These are phyloP conservation scores for Saccharomyces hybrid DNA, from an alignment of 1,139 yeast species.

Conservation along the genomic window DNA sequence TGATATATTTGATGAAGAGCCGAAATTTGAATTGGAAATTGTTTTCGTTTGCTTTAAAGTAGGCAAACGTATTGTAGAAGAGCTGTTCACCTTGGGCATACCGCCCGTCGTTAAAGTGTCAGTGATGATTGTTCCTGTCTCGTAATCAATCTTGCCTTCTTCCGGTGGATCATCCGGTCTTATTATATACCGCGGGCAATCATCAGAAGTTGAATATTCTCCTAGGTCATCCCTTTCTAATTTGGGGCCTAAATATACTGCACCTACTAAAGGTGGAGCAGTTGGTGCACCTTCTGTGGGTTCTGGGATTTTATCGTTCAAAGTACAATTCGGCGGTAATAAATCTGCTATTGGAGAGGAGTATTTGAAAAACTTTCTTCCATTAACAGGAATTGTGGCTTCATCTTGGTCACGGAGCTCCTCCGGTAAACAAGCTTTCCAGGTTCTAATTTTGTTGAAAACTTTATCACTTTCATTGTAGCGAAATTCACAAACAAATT, in stretches of 20 bases:
- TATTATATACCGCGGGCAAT: constrained; percentile 55
- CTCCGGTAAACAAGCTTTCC: constrained; percentile 98
- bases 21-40: constrained; percentile 4
- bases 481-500: constrained; percentile 91
- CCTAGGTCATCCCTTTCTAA: constrained; percentile 73
- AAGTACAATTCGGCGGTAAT: constrained; percentile 64
- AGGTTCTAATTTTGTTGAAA: constrained; percentile 89
- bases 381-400: constrained; percentile 58
- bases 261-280: constrained; percentile 91
- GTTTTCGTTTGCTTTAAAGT: constrained; percentile 14
- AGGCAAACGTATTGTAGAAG: constrained; percentile 18
- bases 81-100: constrained; percentile 16
- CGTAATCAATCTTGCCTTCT: constrained; percentile 30
- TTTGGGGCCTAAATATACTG: constrained; percentile 72
- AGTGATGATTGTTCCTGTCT: constrained; percentile 28
- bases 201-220: constrained; percentile 53
- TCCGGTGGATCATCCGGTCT: constrained; percentile 36
- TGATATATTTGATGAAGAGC: constrained; percentile 3
- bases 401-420: constrained; percentile 85
- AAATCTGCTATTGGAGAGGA: constrained; percentile 80
- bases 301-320: constrained; percentile 69
- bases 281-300: constrained; percentile 69
- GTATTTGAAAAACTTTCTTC: constrained; percentile 56
- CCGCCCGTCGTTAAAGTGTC: constrained; percentile 17
- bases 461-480: constrained; percentile 85